Base-by-base conservation (phyloP, 1,284 basidiomycete genomes). In the Pseudozyma hubeiensis region DNA sequence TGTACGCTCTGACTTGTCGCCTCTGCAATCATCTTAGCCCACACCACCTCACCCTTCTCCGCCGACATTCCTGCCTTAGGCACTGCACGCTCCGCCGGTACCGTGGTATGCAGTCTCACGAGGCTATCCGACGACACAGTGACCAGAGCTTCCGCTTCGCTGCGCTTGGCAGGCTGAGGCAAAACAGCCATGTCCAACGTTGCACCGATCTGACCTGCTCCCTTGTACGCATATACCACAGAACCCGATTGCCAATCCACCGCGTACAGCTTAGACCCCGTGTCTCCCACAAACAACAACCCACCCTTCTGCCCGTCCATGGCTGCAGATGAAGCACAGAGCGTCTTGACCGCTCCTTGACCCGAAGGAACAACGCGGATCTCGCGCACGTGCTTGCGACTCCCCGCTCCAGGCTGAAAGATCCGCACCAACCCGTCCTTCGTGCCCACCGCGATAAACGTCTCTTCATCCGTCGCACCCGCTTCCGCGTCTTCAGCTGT, bases 231-330 rank as follows among this genome's bases (percentile, higher is more conserved):
- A 45, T 78, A 81, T n/a, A 70, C n/a, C 24, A 78, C 56, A 1
- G 33, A 19, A 4, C 69, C 75, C 2, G 55, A 57, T 47, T 61
- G 34, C 72, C 71, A 75, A 34, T 79, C 75, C 16, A 81, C 68
- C 0, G 68, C 62, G 35, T 66, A 81, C 5, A 79, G 17, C 46
- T 78, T 77, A 1, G 61, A 66, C 1, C 65, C 61, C 1, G 75
- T 76, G 30, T 81, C 79, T 5, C 72, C 74, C 4, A 73, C 77
- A 17, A 79, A 67, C 13, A 81, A 30, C 47, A 76, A 39, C 4
- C 75, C 75, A 4, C 62, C 58, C 5, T 35, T 55, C 7, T 35
- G 39, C 3, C 54, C 19, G n/a, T 69, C 68, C 7, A 71, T 43
- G 7, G 64, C 19, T 0, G 35, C n/a, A 1, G 61, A 53, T 2